These are phyloP conservation scores for Emergomyces orientalis DNA, from an alignment of 2,329 filamentous ascomycete species.

Conservation along the genomic window DNA sequence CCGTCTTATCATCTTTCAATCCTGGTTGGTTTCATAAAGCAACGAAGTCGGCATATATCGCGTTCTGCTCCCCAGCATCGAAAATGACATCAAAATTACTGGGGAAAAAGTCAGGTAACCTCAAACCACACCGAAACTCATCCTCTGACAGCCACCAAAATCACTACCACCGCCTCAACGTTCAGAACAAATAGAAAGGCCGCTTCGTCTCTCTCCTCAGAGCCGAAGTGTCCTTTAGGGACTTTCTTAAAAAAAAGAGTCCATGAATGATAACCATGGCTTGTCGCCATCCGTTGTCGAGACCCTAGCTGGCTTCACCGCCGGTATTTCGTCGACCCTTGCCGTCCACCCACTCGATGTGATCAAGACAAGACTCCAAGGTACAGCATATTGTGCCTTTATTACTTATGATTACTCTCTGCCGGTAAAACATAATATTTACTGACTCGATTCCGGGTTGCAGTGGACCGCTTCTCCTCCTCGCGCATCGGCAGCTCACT, in stretches of 20 bases:
- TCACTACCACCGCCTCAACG: not conserved
- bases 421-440: slow-evolving; percentile 21
- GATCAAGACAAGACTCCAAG: slow-evolving; percentile 91
- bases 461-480: slow-evolving; percentile 44
- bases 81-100: not conserved
- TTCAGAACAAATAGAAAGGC: not conserved
- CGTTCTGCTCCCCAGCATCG: too few species aligned
- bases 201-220: not conserved
- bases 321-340: slow-evolving; percentile 76
- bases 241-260: slow-evolving; percentile 15
- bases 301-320: slow-evolving; percentile 79
- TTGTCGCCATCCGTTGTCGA: slow-evolving; percentile 73
- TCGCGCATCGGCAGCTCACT: slow-evolving; percentile 45
- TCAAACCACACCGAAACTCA: not conserved
- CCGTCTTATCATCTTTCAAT: not conserved
- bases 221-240: slow-evolving; percentile 4
- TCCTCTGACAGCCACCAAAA: not conserved
- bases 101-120: not conserved
- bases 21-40: not conserved
- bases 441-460: slow-evolving; percentile 13
- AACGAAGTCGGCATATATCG: not conserved
- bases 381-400: slow-evolving; percentile 38
- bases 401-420: not conserved
- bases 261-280: slow-evolving; percentile 43
- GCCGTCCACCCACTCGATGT: slow-evolving; percentile 88